phyloP scores from a whole-genome alignment of 1,139 yeast species.

The Pichia cactophila region DNA sequence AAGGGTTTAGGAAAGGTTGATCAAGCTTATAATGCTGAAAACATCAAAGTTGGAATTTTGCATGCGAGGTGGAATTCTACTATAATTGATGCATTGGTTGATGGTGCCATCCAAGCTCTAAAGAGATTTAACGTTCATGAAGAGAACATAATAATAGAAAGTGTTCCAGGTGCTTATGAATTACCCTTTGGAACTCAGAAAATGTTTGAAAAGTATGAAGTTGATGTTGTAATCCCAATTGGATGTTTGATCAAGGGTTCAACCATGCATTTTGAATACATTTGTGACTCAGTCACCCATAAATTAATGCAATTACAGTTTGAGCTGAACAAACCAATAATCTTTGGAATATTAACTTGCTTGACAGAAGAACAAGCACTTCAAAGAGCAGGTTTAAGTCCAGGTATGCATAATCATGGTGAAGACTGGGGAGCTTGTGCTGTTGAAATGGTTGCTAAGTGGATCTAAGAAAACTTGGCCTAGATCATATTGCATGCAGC shows the following conservation, averaged over 20 bases:
- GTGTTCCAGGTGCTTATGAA: slow-evolving; percentile 94
- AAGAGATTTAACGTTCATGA: slow-evolving; percentile 60
- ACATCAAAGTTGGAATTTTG: slow-evolving; percentile 70
- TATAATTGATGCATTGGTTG: slow-evolving; percentile 71
- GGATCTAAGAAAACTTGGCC: slow-evolving; percentile 1
- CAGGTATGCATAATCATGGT: slow-evolving; percentile 89
- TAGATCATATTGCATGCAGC: background rate
- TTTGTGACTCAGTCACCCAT: slow-evolving; percentile 82
- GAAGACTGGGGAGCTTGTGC: slow-evolving; percentile 99
- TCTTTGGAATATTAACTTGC: slow-evolving; percentile 90
- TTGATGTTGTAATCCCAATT: slow-evolving; percentile 87
- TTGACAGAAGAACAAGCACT: slow-evolving; percentile 91
- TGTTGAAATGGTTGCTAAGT: slow-evolving; percentile 83
- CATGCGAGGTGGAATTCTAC: slow-evolving; percentile 92
- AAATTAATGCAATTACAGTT: slow-evolving; percentile 81
- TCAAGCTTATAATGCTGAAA: slow-evolving; percentile 62
- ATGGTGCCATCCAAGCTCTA: slow-evolving; percentile 64
- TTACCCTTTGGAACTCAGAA: slow-evolving; percentile 73
- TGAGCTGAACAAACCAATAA: slow-evolving; percentile 65
- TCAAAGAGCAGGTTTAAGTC: slow-evolving; percentile 82
- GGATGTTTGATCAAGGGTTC: slow-evolving; percentile 94
- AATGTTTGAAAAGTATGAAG: slow-evolving; percentile 42
- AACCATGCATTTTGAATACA: slow-evolving; percentile 97
- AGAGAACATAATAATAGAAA: slow-evolving; percentile 68
- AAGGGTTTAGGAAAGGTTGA: slow-evolving; percentile 75